phyloP scores from a whole-genome alignment of 495 filamentous ascomycete genomes.

The Penicillium paxilli region DNA sequence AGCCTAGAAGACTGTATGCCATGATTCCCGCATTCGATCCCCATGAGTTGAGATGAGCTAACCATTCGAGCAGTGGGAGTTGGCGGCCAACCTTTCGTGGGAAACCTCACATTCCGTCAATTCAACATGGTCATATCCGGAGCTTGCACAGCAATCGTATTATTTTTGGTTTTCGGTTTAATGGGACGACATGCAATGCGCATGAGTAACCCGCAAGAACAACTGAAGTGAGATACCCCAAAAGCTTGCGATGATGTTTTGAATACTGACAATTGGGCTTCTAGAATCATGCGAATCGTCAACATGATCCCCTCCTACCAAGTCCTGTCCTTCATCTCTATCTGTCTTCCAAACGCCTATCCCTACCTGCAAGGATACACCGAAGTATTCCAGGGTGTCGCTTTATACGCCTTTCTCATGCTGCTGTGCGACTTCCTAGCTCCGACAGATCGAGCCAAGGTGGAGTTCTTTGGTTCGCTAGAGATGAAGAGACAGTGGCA shows the following conservation, averaged over 20 bases:
- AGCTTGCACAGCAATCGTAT: slow-evolving; percentile 11
- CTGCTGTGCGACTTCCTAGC: slow-evolving; percentile 19
- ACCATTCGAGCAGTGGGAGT: not conserved
- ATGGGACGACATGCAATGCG: slow-evolving; percentile 23
- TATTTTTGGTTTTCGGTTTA: slow-evolving; percentile 16
- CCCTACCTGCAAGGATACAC: slow-evolving; percentile 22
- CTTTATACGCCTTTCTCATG: slow-evolving; percentile 22
- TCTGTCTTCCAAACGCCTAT: slow-evolving; percentile 14
- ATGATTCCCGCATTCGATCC: not conserved
- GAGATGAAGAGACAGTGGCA: slow-evolving; percentile 6
- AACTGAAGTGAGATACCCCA: slow-evolving; percentile 21
- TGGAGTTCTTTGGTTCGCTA: slow-evolving; percentile 14
- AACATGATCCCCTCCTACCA: slow-evolving; percentile 14
- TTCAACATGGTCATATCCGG: slow-evolving; percentile 27
- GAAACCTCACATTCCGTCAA: slow-evolving; percentile 18
- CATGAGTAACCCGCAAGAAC: slow-evolving; percentile 30
- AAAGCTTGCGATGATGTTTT: not conserved
- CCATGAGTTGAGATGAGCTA: not conserved
- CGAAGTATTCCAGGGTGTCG: slow-evolving; percentile 18
- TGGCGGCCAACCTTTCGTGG: slow-evolving; percentile 1
- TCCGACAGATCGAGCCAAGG: slow-evolving; percentile 9
- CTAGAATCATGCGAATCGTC: slow-evolving; percentile 14
- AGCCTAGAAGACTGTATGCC: not conserved
- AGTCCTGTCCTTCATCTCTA: slow-evolving; percentile 13
- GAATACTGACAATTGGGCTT: not conserved